Percentiles rank a stretch among this genome's conserved stretches.
Conservation (phyloP, 352 stramenopile genomes). For the Pythium guiyangense region DNA sequence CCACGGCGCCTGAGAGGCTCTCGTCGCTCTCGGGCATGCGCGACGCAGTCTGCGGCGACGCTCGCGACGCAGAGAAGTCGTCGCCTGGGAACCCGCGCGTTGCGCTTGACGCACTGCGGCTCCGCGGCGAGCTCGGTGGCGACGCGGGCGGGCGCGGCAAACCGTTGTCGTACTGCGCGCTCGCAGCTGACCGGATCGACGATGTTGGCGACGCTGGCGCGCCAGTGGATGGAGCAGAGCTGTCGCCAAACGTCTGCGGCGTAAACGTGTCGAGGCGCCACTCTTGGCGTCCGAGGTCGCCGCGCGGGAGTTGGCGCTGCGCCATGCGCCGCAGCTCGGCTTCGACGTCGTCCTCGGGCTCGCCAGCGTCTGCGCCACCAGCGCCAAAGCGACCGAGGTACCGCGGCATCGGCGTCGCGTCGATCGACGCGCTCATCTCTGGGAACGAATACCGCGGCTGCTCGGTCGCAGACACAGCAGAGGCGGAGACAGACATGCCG, state of each 20-base stretch:
- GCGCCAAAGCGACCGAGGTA: conserved; percentile 59
- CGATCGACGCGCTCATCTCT: conserved; percentile 79
- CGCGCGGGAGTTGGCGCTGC: conserved; percentile 69
- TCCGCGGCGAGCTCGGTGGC: conserved; percentile 50
- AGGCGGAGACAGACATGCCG: conserved; percentile 67
- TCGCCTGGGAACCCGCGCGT: conserved; percentile 14
- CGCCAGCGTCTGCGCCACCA: conserved; percentile 14
- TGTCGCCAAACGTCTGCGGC: conserved; percentile 9
- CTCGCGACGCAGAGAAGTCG: conserved; percentile 36
- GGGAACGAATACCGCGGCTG: conserved; percentile 64
- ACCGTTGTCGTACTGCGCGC: conserved; percentile 20
- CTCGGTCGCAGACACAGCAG: conserved; percentile 74
- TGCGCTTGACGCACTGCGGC: conserved; percentile 7
- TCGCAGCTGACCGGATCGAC: conserved; percentile 31
- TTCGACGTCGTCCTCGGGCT: conserved; percentile 67
- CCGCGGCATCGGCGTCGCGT: conserved; percentile 67
- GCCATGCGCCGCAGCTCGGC: conserved; percentile 73
- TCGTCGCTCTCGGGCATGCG: conserved; percentile 28
- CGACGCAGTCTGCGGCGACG: conserved; percentile 13
- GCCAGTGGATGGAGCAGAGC: not conserved
- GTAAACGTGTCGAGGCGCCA: conserved; percentile 68
- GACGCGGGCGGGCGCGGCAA: conserved; percentile 57
- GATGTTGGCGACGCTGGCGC: conserved; percentile 38
- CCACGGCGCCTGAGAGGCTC: conserved; percentile 77
- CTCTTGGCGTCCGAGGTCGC: conserved; percentile 71